Base-by-base conservation (phyloP, 1,284 basidiomycete genomes). In the Phellopilus nigrolimitatus region DNA sequence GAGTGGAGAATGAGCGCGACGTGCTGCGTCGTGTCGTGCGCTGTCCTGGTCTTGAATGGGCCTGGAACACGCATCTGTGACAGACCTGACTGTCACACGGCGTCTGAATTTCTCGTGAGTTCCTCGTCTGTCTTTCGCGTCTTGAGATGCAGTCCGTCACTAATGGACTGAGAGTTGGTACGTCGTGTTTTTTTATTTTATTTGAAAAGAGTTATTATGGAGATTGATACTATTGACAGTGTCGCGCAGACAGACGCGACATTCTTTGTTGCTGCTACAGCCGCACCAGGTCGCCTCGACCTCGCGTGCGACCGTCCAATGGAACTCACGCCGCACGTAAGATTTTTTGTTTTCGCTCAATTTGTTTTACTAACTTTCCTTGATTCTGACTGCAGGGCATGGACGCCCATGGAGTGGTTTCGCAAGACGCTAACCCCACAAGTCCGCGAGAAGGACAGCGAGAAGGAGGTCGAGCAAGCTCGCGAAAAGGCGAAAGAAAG, bases 371-470 rank as follows among this genome's bases (percentile, higher is more conserved):
- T 41, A 19, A 24, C 74, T 71, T 51, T 68, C 67, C 42, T 67
- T 21, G 22, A 10, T 13, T 24, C 3, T 17, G 7, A 13, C 24
- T 17, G 3, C 38, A 70, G 68, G 56, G 66, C 64, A 4, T 66
- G 74, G 60, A 78, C 73, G 56, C 82, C 84, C 8, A 60, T 88
- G 42, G 67, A 73, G 8, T 88, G 85, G 85, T 61, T 89, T 6
- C 73, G 73, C 55, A 75, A 82, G 46, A 77, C 76, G 47, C 66
- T 89, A 4, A 67, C 67, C 1, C 77, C 81, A 3, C 64, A 62
- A n/a, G 57, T 73, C 25, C 72, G 73, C 43, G 70, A 76, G 59
- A 68, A 73, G 58, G 68, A 69, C 38, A 65, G 73, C 2, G 60
- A 66, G 52, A 70, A 76, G 56, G 74, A 84, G 54, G 64, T 79